These are phyloP conservation scores for Saccharum spontaneum DNA, from an alignment of 176 grass and related monocot species.

Conservation along the genomic window DNA sequence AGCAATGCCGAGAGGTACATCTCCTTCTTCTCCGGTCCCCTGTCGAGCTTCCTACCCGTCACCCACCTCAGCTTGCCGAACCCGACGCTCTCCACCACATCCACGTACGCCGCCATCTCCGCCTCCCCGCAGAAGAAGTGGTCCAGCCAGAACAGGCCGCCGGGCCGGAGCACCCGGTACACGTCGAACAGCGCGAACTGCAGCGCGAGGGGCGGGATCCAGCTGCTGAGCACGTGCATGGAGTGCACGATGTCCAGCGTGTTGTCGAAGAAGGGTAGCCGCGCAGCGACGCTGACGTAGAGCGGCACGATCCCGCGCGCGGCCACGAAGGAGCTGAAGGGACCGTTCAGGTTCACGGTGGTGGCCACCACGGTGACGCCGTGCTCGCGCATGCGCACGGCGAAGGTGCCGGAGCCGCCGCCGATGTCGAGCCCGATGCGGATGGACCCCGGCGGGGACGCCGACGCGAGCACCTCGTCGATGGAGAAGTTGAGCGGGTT, in stretches of 20 bases:
- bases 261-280: conserved; percentile 56
- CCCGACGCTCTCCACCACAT: conserved; percentile 9
- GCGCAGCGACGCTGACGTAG: conserved; percentile 39
- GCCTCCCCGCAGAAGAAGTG: conserved; percentile 20
- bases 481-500: conserved; percentile 40
- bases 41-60: conserved; percentile 12
- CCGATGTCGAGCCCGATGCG: conserved; percentile 62
- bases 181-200: conserved; percentile 41
- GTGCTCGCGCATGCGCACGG: conserved; percentile 50
- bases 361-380: conserved; percentile 55
- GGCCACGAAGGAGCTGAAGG: conserved; percentile 65
- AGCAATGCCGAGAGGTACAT: conserved; percentile 18
- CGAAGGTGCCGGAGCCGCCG: conserved; percentile 45
- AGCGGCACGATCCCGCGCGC: conserved; percentile 50
- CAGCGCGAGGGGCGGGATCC: conserved; percentile 37
- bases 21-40: not conserved
- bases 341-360: conserved; percentile 56
- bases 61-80: conserved; percentile 5
- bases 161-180: conserved; percentile 60
- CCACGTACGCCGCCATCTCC: conserved; percentile 16
- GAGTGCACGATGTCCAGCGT: conserved; percentile 83
- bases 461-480: conserved; percentile 43
- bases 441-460: conserved; percentile 24
- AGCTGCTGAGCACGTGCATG: conserved; percentile 75
- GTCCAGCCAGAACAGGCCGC: conserved; percentile 18